Base-by-base conservation (phyloP, 345 rosid genomes). In the Bruguiera sexangula region DNA sequence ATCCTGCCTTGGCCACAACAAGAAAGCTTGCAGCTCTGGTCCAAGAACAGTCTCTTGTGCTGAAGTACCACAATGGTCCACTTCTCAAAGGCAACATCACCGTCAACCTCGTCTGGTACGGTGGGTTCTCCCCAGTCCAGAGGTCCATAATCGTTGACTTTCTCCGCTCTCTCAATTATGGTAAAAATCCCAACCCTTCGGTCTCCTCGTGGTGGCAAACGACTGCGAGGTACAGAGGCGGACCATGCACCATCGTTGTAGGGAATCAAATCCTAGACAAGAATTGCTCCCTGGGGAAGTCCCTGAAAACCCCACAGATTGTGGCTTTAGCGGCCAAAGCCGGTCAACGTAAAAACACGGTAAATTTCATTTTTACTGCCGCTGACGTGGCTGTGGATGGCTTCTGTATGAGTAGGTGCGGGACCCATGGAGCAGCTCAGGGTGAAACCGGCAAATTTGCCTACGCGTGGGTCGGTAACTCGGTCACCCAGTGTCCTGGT, bases 141-240 rank as follows among this genome's bases (percentile, higher is more conserved):
- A 67, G 75, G 29, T 62, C 79, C 51, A 62, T 70, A 9, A 32
- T 76, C 53, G 64, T 48, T 21, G 79, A 76, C 60, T 76, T 76
- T 39, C 54, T 66, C 36, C 13, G 27, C 64, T 76, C 72, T 46
- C 69, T 61, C 11, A 54, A 16, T 27, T 19, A 65, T 9, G 9
- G 4, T 19, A n/a, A 51, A 16, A 16, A 22, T 15, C 43, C 31
- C 4, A 6, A 30, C 8, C 65, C 72, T 31, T 70, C 72, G 0
- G 72, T 70, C 50, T 68, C 72, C 2, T 37, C 71, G 5, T 76
- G 79, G 79, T 76, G 79, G 79, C 43, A 26, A 48, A 71, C 79
- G 39, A 62, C 64, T 5, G 72, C n/a, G 6, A 71, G 52, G 15
- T 70, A 66, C 69, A 30, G 58, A 8, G 72, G 72, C 46, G 72